These are phyloP conservation scores for Trypanosoma conorhini DNA, from an alignment of 208 protist species.

Conservation along the genomic window DNA sequence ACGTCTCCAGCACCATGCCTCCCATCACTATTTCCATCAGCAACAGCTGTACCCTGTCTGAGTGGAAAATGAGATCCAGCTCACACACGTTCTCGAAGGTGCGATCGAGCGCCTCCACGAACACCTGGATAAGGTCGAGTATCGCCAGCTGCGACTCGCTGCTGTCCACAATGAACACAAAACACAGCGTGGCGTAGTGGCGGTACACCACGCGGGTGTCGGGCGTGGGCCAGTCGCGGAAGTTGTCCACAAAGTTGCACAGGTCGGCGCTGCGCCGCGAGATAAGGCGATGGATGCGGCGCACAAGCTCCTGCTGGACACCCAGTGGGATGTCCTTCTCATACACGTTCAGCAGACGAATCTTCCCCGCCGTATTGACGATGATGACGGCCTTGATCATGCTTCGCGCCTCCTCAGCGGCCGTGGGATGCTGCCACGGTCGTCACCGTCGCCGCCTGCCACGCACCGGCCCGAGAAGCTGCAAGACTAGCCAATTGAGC, in stretches of 20 bases:
- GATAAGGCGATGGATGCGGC: conserved; percentile 91
- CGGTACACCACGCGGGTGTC: conserved; percentile 97
- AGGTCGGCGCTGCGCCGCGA: conserved; percentile 90
- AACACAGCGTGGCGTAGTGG: conserved; percentile 98
- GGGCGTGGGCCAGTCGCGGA: conserved; percentile 87
- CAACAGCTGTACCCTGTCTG: conserved; percentile 97
- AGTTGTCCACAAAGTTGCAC: conserved; percentile 98
- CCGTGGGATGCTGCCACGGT: no score
- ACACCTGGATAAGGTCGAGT: conserved; percentile 98
- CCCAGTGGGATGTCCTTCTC: conserved; percentile 72
- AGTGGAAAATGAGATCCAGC: conserved; percentile 99
- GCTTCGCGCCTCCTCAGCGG: no score
- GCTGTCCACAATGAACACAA: conserved; percentile 97
- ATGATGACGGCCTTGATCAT: conserved; percentile 98
- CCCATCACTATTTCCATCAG: conserved; percentile 98
- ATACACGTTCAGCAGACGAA: conserved; percentile 96
- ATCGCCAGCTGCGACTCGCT: conserved; percentile 98
- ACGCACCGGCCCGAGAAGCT: no score
- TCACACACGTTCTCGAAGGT: conserved; percentile 99
- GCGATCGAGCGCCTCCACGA: conserved; percentile 97
- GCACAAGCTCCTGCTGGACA: conserved; percentile 90
- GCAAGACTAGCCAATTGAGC: no score
- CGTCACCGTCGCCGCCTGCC: no score
- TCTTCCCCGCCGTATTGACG: conserved; percentile 98
- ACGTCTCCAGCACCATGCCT: conserved; percentile 97